These are phyloP conservation scores for Exophiala phaeomuriformis DNA, from an alignment of 2,329 filamentous ascomycete species.

Conservation along the genomic window DNA sequence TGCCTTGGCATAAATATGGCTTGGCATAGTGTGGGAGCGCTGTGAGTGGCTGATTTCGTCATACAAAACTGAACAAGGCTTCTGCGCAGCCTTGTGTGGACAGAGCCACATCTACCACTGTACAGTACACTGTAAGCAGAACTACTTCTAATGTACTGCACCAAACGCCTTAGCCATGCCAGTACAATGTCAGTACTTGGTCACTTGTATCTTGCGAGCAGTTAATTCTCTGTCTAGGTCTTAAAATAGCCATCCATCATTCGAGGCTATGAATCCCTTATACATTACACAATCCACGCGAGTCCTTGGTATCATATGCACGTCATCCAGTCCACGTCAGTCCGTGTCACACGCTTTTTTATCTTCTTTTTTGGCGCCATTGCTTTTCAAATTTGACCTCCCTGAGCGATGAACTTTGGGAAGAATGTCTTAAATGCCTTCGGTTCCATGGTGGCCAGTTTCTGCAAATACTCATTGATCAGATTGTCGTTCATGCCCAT, in stretches of 20 bases:
- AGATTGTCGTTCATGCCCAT: slow-evolving; percentile 43
- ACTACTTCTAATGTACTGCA: too few relatives aligned
- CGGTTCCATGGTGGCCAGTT: slow-evolving; percentile 39
- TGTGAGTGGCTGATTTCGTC: too few relatives aligned
- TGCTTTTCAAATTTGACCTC: slow-evolving; percentile 18
- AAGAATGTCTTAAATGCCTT: slow-evolving; percentile 45
- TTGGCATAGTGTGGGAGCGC: not conserved
- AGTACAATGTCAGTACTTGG: too few relatives aligned
- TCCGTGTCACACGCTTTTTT: slow-evolving; percentile 6
- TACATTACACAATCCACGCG: slow-evolving; percentile 3
- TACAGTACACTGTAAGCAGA: too few relatives aligned
- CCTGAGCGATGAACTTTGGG: slow-evolving; percentile 31
- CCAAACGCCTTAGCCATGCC: too few relatives aligned
- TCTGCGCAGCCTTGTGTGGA: too few relatives aligned
- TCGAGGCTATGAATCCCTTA: not conserved
- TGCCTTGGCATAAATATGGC: slow-evolving; percentile 3
- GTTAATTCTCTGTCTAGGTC: slow-evolving; percentile 3
- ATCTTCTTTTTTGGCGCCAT: not conserved
- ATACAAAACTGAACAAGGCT: too few relatives aligned
- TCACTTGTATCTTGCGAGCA: not conserved
- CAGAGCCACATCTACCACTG: too few relatives aligned
- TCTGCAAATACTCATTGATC: slow-evolving; percentile 42
- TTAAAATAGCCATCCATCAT: not conserved
- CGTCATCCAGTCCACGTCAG: slow-evolving; percentile 2
- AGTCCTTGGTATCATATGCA: slow-evolving; percentile 22